phyloP scores from a whole-genome alignment of 2,329 filamentous ascomycete species.

The Tolypocladium nubicola region DNA sequence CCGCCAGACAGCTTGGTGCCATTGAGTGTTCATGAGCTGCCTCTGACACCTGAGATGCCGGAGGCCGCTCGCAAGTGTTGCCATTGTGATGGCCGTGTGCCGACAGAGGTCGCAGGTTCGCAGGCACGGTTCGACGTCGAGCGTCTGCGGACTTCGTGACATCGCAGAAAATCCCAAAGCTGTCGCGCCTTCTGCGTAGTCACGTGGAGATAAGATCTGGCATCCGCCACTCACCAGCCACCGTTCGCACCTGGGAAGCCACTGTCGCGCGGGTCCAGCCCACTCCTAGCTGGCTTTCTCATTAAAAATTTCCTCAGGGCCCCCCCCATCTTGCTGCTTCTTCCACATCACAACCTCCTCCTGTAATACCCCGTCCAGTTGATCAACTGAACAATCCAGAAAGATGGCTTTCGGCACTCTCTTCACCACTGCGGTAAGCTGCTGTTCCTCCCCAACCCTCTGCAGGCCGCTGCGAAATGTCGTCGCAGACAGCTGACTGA shows the following conservation, averaged over 20 bases:
- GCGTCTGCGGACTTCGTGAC: background rate
- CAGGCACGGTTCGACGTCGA: constrained; percentile 8
- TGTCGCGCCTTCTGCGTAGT: background rate
- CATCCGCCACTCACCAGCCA: constrained; percentile 9
- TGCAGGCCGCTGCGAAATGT: constrained; percentile 5
- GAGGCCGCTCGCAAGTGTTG: constrained; percentile 20
- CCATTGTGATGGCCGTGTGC: constrained; percentile 19
- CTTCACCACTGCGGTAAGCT: constrained; percentile 70
- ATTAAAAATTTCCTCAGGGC: constrained; percentile 22
- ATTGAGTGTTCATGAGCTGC: constrained; percentile 18
- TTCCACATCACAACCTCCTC: constrained; percentile 9
- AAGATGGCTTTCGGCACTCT: constrained; percentile 97
- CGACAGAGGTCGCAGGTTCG: constrained; percentile 12
- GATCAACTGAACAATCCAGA: constrained; percentile 20
- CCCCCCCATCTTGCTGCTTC: constrained; percentile 6
- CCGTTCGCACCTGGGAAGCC: constrained; percentile 9
- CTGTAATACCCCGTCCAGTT: constrained; percentile 4
- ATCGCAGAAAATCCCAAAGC: background rate
- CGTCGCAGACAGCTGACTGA: constrained; percentile 12
- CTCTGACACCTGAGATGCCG: constrained; percentile 24
- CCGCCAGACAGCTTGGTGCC: constrained; percentile 14
- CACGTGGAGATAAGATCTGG: constrained; percentile 13
- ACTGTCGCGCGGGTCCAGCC: constrained; percentile 19
- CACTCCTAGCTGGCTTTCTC: constrained; percentile 11
- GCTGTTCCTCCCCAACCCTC: background rate